Evolutionary conservation across 2,329 filamentous ascomycete species (phyloP).

Genomic region (Trichoderma hamatum): DNA sequence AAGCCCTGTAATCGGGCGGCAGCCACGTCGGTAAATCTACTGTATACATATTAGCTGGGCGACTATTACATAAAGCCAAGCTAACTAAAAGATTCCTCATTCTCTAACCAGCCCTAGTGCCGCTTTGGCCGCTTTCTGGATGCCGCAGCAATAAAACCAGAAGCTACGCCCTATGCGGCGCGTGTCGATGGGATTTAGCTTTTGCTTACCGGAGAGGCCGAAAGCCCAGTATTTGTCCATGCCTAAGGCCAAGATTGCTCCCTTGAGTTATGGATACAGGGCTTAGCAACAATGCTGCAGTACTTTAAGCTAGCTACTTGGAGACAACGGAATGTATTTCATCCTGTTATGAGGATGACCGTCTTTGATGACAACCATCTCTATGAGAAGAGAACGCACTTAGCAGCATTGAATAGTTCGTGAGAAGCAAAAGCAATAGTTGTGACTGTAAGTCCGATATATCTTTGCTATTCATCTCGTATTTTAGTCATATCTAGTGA

Average conservation of each 20-base stretch:
- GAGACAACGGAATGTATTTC: not conserved
- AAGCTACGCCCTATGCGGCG: too few relatives aligned
- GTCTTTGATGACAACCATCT: not conserved
- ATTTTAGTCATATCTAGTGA: not conserved
- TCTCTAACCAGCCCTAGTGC: not conserved
- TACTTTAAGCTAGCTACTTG: not conserved
- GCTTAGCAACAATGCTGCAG: not conserved
- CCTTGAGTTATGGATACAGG: not conserved
- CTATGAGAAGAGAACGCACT: not conserved
- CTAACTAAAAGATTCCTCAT: conserved; percentile 17
- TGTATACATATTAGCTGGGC: conserved; percentile 7
- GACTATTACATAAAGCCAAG: not conserved
- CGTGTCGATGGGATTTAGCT: not conserved
- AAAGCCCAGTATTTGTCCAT: not conserved
- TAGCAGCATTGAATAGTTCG: too few relatives aligned
- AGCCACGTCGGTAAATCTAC: not conserved
- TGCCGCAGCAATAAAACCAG: not conserved
- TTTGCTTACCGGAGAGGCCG: not conserved
- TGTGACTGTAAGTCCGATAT: too few relatives aligned
- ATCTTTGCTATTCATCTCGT: not conserved
- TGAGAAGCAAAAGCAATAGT: too few relatives aligned
- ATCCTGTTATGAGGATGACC: not conserved
- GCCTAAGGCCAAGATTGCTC: not conserved
- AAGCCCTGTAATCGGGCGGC: not conserved
- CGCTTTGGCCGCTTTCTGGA: conserved; percentile 7